Evolutionary conservation across 768 basidiomycete species (phyloP).

Genomic region (Trametes sanguinea): DNA sequence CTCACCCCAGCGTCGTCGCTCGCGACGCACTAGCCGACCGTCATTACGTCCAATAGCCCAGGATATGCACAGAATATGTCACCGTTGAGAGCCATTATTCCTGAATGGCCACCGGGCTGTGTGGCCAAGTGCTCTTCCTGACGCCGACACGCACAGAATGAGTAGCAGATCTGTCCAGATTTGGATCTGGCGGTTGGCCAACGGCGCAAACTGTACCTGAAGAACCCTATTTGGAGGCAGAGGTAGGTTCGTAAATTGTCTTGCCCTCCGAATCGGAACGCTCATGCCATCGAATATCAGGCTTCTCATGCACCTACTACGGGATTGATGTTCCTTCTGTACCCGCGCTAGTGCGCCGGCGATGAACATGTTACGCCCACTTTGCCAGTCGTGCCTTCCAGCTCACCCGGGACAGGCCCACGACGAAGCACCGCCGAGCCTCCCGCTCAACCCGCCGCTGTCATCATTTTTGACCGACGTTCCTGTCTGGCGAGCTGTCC

Average conservation of each 20-base stretch:
- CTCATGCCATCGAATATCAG: slow-evolving; percentile 16
- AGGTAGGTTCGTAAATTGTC: slow-evolving; percentile 9
- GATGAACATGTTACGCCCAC: not conserved
- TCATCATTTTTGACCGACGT: slow-evolving; percentile 17
- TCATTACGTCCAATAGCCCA: not conserved
- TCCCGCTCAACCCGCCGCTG: slow-evolving; percentile 13
- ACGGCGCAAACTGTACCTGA: slow-evolving; percentile 14
- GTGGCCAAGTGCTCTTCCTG: not conserved
- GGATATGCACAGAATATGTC: slow-evolving; percentile 9
- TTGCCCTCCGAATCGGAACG: slow-evolving; percentile 20
- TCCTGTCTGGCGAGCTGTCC: slow-evolving; percentile 18
- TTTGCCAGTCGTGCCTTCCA: not conserved
- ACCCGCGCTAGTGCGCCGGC: not conserved
- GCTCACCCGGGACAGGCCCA: not conserved
- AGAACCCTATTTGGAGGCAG: not conserved
- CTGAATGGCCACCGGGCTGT: slow-evolving; percentile 14
- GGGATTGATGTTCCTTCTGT: not conserved
- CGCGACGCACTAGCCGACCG: not conserved
- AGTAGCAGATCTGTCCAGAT: slow-evolving; percentile 6
- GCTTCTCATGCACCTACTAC: not conserved
- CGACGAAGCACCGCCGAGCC: slow-evolving; percentile 11
- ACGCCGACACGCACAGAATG: slow-evolving; percentile 9
- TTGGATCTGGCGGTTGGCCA: not conserved
- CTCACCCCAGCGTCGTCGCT: not conserved
- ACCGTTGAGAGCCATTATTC: not conserved